Evolutionary conservation across 768 basidiomycete genomes (phyloP).

Genomic region (Mycena polygramma): DNA sequence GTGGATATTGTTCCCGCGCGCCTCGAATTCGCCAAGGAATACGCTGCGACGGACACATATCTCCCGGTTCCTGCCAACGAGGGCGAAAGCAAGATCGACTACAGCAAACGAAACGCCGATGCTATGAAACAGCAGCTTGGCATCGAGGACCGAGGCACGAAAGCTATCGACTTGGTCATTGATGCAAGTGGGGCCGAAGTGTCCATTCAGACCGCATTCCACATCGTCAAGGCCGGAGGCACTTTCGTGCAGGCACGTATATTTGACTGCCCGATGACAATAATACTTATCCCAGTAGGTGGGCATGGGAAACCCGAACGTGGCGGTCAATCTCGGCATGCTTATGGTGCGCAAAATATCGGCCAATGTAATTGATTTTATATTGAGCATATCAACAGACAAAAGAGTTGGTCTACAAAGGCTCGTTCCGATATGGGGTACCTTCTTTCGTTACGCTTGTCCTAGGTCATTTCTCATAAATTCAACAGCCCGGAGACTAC

Average conservation of each 20-base stretch:
- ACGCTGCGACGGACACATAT: slow-evolving; percentile 85
- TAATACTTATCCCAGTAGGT: slow-evolving; percentile 59
- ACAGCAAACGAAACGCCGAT: slow-evolving; percentile 79
- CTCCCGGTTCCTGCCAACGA: slow-evolving; percentile 70
- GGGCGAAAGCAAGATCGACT: slow-evolving; percentile 77
- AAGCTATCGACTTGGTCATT: slow-evolving; percentile 86
- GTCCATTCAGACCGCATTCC: slow-evolving; percentile 89
- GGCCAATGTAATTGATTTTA: not conserved
- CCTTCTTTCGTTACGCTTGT: slow-evolving; percentile 39
- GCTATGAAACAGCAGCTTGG: slow-evolving; percentile 74
- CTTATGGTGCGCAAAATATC: slow-evolving; percentile 54
- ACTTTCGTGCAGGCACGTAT: slow-evolving; percentile 73
- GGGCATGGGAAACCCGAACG: slow-evolving; percentile 87
- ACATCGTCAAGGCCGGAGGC: slow-evolving; percentile 82
- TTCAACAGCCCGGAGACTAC: slow-evolving; percentile 82
- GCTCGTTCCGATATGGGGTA: slow-evolving; percentile 94
- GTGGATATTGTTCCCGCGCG: slow-evolving; percentile 84
- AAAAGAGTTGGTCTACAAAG: slow-evolving; percentile 87
- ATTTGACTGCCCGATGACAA: not conserved
- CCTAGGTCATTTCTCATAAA: slow-evolving; percentile 11
- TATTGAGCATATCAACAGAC: slow-evolving; percentile 30
- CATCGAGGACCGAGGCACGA: slow-evolving; percentile 77
- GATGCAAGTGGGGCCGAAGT: slow-evolving; percentile 95
- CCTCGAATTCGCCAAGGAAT: slow-evolving; percentile 87
- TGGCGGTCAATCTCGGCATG: slow-evolving; percentile 78